These are phyloP conservation scores for Viridothelium virens DNA, from an alignment of 495 filamentous ascomycete species.

Conservation along the genomic window DNA sequence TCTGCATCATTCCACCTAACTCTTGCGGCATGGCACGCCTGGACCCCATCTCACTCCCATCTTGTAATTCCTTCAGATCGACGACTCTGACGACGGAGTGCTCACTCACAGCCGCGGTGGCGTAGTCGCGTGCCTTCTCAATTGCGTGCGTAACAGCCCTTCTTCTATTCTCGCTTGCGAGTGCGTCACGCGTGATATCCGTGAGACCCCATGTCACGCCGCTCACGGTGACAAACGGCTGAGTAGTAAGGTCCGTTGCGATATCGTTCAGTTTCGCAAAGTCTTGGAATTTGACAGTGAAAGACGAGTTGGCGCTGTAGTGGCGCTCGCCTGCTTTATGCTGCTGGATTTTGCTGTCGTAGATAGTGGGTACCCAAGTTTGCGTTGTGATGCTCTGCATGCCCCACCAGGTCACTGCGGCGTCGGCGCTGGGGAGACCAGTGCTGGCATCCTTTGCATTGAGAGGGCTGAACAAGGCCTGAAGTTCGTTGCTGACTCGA, in stretches of 20 bases:
- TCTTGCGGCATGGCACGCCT: neutral
- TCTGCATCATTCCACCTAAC: neutral
- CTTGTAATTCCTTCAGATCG: neutral
- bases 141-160: conserved; percentile 8
- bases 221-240: conserved; percentile 3
- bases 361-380: neutral
- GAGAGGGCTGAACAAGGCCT: neutral
- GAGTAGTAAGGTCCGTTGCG: neutral
- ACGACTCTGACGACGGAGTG: neutral
- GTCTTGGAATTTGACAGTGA: conserved; percentile 13
- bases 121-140: conserved; percentile 11
- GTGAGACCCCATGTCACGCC: conserved; percentile 13
- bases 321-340: neutral
- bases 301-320: conserved; percentile 8
- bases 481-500: conserved; percentile 4
- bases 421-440: neutral
- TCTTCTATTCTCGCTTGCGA: conserved; percentile 3
- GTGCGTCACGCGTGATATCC: neutral
- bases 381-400: conserved; percentile 1
- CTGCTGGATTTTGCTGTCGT: neutral
- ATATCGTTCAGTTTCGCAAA: conserved; percentile 8
- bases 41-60: neutral
- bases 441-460: neutral
- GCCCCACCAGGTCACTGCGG: neutral
- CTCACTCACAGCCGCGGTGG: neutral